These are phyloP conservation scores for Mortierella sp. DNA, from an alignment of 371 early-diverging fungal genomes.

Conservation along the genomic window DNA sequence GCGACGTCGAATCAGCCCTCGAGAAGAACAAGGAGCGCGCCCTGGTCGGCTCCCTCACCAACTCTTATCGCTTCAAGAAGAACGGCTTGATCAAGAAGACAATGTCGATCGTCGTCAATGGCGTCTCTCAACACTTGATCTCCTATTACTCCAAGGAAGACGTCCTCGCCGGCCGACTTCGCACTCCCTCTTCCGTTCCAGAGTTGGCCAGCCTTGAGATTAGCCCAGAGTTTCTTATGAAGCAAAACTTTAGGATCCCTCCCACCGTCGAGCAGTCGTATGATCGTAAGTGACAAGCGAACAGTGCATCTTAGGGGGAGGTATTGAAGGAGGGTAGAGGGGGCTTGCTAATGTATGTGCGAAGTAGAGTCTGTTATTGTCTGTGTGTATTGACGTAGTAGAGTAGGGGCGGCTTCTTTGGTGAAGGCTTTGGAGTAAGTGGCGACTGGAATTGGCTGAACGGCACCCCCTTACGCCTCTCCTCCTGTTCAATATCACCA, in stretches of 20 bases:
- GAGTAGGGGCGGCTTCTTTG: not conserved
- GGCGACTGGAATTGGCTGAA: slow-evolving; percentile 9
- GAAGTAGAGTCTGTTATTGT: not conserved
- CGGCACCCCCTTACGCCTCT: not conserved
- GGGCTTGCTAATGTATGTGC: not conserved
- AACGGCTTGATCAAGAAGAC: slow-evolving; percentile 89
- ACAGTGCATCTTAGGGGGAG: slow-evolving; percentile 6
- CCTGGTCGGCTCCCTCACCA: slow-evolving; percentile 72
- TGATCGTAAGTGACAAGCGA: slow-evolving; percentile 15
- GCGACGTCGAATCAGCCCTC: slow-evolving; percentile 46
- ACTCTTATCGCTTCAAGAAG: slow-evolving; percentile 76
- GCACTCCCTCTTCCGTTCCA: slow-evolving; percentile 65
- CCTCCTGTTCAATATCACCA: not conserved
- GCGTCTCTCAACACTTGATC: slow-evolving; percentile 83
- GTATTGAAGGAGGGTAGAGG: not conserved
- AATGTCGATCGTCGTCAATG: slow-evolving; percentile 82
- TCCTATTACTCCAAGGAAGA: slow-evolving; percentile 88
- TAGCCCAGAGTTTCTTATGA: slow-evolving; percentile 64
- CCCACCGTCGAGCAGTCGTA: slow-evolving; percentile 61
- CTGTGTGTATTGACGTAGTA: slow-evolving; percentile 2
- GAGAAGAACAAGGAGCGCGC: slow-evolving; percentile 72
- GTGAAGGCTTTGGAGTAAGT: slow-evolving; percentile 9
- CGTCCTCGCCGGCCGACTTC: slow-evolving; percentile 64
- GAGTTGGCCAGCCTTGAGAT: slow-evolving; percentile 64
- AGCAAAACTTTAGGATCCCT: slow-evolving; percentile 70